A percentile compares a stretch with the other conserved stretches of the same genome.
Evolutionary conservation across 164 flowering plant species (phyloP).

Genomic region (Litsea cubeba): DNA sequence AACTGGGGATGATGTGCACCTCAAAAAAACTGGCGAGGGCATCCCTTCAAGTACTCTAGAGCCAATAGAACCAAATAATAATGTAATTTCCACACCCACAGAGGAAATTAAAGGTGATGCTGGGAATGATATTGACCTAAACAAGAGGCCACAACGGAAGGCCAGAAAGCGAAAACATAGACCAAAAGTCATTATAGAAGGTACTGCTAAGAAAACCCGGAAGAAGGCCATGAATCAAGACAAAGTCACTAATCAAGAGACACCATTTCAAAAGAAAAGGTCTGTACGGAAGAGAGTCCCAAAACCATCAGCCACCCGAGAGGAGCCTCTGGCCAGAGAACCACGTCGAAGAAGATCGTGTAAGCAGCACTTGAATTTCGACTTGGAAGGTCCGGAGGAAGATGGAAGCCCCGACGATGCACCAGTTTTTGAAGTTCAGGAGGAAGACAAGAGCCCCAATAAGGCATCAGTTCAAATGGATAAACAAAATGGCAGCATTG

Average conservation of each 20-base stretch:
- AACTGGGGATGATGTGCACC: not conserved
- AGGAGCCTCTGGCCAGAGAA: not conserved
- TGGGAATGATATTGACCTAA: slow-evolving; percentile 30
- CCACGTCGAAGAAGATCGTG: slow-evolving; percentile 30
- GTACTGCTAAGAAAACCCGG: slow-evolving; percentile 42
- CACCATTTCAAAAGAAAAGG: slow-evolving; percentile 13
- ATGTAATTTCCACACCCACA: slow-evolving; percentile 12
- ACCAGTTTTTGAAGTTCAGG: slow-evolving; percentile 25
- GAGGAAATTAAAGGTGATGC: slow-evolving; percentile 32
- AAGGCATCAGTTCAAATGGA: not conserved
- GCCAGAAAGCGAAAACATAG: slow-evolving; percentile 44
- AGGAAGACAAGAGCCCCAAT: slow-evolving; percentile 5
- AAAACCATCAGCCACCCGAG: slow-evolving; percentile 6
- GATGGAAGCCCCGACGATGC: slow-evolving; percentile 4
- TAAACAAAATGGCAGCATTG: not conserved
- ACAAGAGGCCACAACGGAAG: slow-evolving; percentile 58
- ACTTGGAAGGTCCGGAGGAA: slow-evolving; percentile 24
- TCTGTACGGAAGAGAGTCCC: slow-evolving; percentile 12
- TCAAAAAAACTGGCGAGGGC: not conserved
- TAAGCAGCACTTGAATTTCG: slow-evolving; percentile 55
- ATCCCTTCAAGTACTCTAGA: not conserved
- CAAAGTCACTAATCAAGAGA: slow-evolving; percentile 10
- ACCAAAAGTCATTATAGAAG: slow-evolving; percentile 74
- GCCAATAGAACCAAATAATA: slow-evolving; percentile 16
- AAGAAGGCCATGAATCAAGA: slow-evolving; percentile 32